These are phyloP conservation scores for Phlebiopsis flavidoalba DNA, from an alignment of 768 basidiomycete species.

Conservation along the genomic window DNA sequence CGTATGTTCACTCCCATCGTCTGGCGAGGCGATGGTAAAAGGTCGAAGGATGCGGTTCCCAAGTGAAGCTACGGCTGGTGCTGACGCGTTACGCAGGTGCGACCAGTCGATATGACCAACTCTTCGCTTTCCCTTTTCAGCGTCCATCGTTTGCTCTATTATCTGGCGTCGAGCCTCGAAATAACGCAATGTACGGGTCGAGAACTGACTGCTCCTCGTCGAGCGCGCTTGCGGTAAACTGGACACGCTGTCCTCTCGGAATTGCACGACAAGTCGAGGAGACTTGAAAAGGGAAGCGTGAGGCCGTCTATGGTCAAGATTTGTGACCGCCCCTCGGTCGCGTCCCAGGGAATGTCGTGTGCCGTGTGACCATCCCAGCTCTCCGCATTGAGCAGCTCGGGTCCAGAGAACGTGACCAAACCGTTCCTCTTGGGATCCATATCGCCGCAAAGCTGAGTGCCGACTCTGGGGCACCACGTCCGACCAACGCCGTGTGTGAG, in stretches of 20 bases:
- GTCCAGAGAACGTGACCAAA: slow-evolving; percentile 51
- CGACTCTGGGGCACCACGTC: slow-evolving; percentile 51
- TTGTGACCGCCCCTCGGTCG: slow-evolving; percentile 20
- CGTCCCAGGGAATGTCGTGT: slow-evolving; percentile 18
- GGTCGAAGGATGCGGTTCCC: slow-evolving; percentile 3
- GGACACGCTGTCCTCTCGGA: slow-evolving; percentile 1
- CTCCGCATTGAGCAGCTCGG: slow-evolving; percentile 34
- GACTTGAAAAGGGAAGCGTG: slow-evolving; percentile 7
- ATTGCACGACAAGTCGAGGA: slow-evolving; percentile 7
- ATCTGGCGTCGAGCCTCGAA: not conserved
- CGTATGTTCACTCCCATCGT: slow-evolving; percentile 9
- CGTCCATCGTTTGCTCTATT: not conserved
- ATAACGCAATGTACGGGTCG: slow-evolving; percentile 16
- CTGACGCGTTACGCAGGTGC: not conserved
- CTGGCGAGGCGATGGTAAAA: not conserved
- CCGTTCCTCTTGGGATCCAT: slow-evolving; percentile 56
- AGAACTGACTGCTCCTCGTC: slow-evolving; percentile 16
- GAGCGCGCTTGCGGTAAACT: slow-evolving; percentile 18
- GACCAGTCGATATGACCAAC: slow-evolving; percentile 4
- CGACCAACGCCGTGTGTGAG: slow-evolving; percentile 41
- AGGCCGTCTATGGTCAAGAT: slow-evolving; percentile 24
- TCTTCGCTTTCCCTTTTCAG: not conserved
- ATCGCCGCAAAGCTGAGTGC: slow-evolving; percentile 56
- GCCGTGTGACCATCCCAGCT: not conserved
- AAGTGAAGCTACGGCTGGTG: slow-evolving; percentile 1